Base-by-base conservation (phyloP, 2,329 filamentous ascomycete genomes). In the Trichoderma cornu-damae region DNA sequence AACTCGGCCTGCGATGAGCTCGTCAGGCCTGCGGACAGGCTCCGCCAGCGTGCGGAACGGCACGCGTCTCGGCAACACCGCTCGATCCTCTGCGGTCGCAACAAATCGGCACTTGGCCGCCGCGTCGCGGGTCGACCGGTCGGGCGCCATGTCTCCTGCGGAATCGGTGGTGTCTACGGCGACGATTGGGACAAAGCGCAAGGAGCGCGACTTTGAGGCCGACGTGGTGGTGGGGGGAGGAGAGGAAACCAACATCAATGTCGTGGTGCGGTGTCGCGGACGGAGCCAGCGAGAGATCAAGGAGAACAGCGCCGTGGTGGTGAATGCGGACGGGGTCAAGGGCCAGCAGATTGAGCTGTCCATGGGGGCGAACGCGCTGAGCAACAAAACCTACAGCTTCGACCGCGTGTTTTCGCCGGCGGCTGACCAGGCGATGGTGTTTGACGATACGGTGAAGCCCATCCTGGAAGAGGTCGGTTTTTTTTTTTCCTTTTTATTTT, bases 361-460 rank as follows among this genome's bases (percentile, higher is more conserved):
- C 3, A 96, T 97, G 90, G 94, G 93, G 1, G 87, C 92, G 0
- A 96, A 87, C 72, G 89, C 94, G 32, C 75, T 97, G 58, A 95
- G 87, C 77, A 96, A 99, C 75, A 97, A 97, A 75, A 89, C 90
- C 0, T 99, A 99, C 70, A 86, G 88, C 62, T 99, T 99, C 70
- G 94, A 99, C 73, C 94, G 93, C 69, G 94, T 97, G 63, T 99
- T 96, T 68, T 96, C 94, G 1, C 89, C 89, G 1, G 94, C 93
- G 0, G 93, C 94, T 1, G 94, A 97, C 67, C 94, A 99, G 73
- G 83, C 80, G 52, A 95, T 96, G 81, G 79, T 99, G 7, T 99
- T 94, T 69, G 93, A 99, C 63, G 93, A 97, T 72, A 92, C 96
- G 4, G 94, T 97, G 14, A 85, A 87, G 62, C 95, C 95, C 0